Evolutionary conservation across 352 stramenopile genomes (phyloP).

Genomic region (Phytophthora litchii): DNA sequence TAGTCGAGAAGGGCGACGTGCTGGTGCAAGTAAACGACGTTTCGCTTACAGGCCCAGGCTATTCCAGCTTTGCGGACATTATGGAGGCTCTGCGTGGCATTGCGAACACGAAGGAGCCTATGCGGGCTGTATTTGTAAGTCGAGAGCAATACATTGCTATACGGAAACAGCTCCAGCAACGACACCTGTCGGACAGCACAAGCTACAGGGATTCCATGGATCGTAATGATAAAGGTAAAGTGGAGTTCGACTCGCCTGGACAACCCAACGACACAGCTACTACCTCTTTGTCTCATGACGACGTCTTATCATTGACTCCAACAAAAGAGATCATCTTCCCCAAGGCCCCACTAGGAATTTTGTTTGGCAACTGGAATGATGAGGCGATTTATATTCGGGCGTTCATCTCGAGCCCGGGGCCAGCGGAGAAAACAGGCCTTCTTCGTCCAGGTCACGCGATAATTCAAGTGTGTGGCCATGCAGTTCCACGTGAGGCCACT

Average conservation of each 20-base stretch:
- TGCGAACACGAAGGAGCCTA: slow-evolving; percentile 54
- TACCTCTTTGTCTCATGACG: background rate
- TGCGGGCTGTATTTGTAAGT: slow-evolving; percentile 62
- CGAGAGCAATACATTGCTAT: slow-evolving; percentile 62
- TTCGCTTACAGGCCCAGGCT: slow-evolving; percentile 52
- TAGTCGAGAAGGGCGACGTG: slow-evolving; percentile 70
- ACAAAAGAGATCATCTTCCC: slow-evolving; percentile 70
- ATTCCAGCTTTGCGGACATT: slow-evolving; percentile 58
- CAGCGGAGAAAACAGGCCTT: slow-evolving; percentile 71
- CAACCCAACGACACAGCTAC: slow-evolving; percentile 6
- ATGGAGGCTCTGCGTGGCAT: slow-evolving; percentile 64
- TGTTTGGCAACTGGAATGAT: slow-evolving; percentile 87
- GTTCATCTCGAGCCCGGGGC: slow-evolving; percentile 80
- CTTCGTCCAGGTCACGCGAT: slow-evolving; percentile 68
- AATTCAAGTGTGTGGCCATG: slow-evolving; percentile 78
- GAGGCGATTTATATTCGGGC: slow-evolving; percentile 77
- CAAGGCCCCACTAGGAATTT: slow-evolving; percentile 69
- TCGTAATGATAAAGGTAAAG: slow-evolving; percentile 1
- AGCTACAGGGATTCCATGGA: slow-evolving; percentile 7
- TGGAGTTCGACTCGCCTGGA: background rate
- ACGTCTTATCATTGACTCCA: slow-evolving; percentile 22
- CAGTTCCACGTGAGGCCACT: slow-evolving; percentile 60
- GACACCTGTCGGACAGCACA: slow-evolving; percentile 10
- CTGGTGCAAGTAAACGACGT: slow-evolving; percentile 66
- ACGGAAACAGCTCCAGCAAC: slow-evolving; percentile 27